A percentile compares a stretch with the other conserved stretches of the same genome.
phyloP scores from a whole-genome alignment of 2,329 filamentous ascomycete species.

The Fusarium lyarnte region DNA sequence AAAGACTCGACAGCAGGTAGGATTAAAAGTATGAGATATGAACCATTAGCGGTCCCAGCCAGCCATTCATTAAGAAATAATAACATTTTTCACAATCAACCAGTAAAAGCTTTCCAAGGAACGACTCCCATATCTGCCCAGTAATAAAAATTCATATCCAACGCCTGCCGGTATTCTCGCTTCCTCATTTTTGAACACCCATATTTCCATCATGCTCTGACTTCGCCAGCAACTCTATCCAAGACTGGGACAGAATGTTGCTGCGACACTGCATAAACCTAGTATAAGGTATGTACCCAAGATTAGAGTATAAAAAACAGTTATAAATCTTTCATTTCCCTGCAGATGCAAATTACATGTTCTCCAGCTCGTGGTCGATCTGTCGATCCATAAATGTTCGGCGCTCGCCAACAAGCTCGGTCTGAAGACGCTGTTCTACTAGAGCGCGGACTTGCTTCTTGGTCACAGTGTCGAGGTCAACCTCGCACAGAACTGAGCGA shows the following conservation, averaged over 20 bases:
- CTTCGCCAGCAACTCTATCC: slow-evolving; percentile 15
- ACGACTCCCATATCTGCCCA: slow-evolving; percentile 39
- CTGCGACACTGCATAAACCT: slow-evolving; percentile 26
- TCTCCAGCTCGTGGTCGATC: slow-evolving; percentile 93
- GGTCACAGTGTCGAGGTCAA: slow-evolving; percentile 95
- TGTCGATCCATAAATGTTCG: slow-evolving; percentile 89
- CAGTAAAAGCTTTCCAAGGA: slow-evolving; percentile 37
- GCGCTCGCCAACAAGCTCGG: slow-evolving; percentile 85
- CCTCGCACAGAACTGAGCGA: slow-evolving; percentile 81
- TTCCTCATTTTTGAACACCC: slow-evolving; percentile 38
- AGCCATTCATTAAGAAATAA: slow-evolving; percentile 36
- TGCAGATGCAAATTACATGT: slow-evolving; percentile 71
- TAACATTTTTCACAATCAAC: slow-evolving; percentile 37
- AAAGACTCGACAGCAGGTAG: slow-evolving; percentile 6
- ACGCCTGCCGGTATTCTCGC: slow-evolving; percentile 37
- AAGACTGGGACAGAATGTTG: slow-evolving; percentile 5
- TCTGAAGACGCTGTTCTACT: slow-evolving; percentile 92
- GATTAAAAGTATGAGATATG: slow-evolving; percentile 20
- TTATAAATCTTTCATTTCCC: slow-evolving; percentile 1
- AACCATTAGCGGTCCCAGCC: slow-evolving; percentile 23
- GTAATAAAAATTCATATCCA: slow-evolving; percentile 17
- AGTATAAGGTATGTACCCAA: slow-evolving; percentile 38
- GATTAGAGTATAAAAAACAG: slow-evolving; percentile 28
- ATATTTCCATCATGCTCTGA: slow-evolving; percentile 14
- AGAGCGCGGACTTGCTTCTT: slow-evolving; percentile 96